Conservation (phyloP, 345 rosid genomes). For the Gossypium stocksii region DNA sequence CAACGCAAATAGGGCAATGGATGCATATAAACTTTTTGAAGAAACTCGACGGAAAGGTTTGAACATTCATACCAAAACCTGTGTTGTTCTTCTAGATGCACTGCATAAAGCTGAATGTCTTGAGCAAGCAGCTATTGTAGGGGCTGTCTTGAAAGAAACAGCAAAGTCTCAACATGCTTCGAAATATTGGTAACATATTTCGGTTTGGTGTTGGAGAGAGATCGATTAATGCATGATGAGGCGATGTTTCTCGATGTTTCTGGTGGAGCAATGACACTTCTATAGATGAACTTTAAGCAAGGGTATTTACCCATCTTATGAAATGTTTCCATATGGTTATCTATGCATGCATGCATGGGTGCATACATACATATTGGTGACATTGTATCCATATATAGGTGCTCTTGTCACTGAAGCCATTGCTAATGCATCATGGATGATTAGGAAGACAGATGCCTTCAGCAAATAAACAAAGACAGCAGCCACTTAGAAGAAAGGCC, state of each 20-base stretch:
- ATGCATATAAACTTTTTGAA: slow-evolving; percentile 76
- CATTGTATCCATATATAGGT: not conserved
- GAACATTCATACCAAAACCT: slow-evolving; percentile 63
- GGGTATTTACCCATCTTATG: not conserved
- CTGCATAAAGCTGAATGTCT: slow-evolving; percentile 79
- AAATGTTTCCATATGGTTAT: not conserved
- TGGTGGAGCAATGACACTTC: not conserved
- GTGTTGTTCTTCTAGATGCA: slow-evolving; percentile 80
- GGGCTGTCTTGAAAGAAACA: slow-evolving; percentile 81
- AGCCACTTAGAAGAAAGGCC: not conserved
- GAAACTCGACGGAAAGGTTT: slow-evolving; percentile 71
- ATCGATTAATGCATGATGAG: not conserved
- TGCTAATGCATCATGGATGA: not conserved
- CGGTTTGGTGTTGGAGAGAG: not conserved
- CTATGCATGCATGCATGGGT: not conserved
- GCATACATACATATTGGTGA: not conserved
- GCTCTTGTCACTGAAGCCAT: not conserved
- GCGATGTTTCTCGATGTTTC: not conserved
- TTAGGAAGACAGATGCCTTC: not conserved
- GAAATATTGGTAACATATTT: slow-evolving; percentile 46
- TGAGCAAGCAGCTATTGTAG: slow-evolving; percentile 93
- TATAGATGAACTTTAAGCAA: not conserved
- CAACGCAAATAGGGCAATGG: slow-evolving; percentile 60
- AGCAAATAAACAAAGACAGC: not conserved
- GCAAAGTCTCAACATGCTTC: slow-evolving; percentile 90